Evolutionary conservation across 805 yeast species (phyloP).

Genomic region (Lipomyces orientalis): DNA sequence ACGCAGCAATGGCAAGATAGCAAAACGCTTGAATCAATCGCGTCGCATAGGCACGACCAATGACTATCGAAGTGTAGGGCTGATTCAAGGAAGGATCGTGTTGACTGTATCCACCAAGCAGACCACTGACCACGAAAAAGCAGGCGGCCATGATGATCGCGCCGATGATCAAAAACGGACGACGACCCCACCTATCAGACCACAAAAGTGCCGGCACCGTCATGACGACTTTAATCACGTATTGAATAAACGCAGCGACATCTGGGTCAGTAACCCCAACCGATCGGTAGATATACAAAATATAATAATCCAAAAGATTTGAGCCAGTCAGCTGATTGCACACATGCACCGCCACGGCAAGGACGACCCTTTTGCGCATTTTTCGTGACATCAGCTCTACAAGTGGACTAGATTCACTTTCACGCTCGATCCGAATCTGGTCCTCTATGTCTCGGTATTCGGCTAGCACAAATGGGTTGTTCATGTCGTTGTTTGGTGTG

Average conservation of each 20-base stretch:
- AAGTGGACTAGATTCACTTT: background rate
- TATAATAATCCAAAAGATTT: slow-evolving; percentile 50
- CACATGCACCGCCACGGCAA: slow-evolving; percentile 41
- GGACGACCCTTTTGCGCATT: slow-evolving; percentile 43
- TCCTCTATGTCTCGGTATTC: slow-evolving; percentile 20
- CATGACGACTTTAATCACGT: slow-evolving; percentile 54
- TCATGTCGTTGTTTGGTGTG: slow-evolving; percentile 15
- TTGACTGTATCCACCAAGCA: slow-evolving; percentile 51
- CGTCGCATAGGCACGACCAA: slow-evolving; percentile 61
- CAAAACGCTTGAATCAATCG: slow-evolving; percentile 55
- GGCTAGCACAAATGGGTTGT: slow-evolving; percentile 29
- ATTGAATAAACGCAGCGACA: slow-evolving; percentile 50
- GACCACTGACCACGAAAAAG: slow-evolving; percentile 70
- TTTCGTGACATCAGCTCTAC: background rate
- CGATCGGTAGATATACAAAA: slow-evolving; percentile 52
- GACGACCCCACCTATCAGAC: slow-evolving; percentile 68
- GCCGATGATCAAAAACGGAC: slow-evolving; percentile 64
- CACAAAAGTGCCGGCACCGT: slow-evolving; percentile 58
- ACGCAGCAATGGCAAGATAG: slow-evolving; percentile 63
- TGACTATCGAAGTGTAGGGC: slow-evolving; percentile 44
- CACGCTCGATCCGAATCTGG: slow-evolving; percentile 9
- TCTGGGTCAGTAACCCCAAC: slow-evolving; percentile 57
- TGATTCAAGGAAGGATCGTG: slow-evolving; percentile 46
- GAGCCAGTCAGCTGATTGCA: slow-evolving; percentile 48
- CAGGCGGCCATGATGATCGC: slow-evolving; percentile 66